Evolutionary conservation across 257 asterid genomes (phyloP), one percentile per base, ranked within the genome.

Genomic region (Solanum dulcamara): DNA sequence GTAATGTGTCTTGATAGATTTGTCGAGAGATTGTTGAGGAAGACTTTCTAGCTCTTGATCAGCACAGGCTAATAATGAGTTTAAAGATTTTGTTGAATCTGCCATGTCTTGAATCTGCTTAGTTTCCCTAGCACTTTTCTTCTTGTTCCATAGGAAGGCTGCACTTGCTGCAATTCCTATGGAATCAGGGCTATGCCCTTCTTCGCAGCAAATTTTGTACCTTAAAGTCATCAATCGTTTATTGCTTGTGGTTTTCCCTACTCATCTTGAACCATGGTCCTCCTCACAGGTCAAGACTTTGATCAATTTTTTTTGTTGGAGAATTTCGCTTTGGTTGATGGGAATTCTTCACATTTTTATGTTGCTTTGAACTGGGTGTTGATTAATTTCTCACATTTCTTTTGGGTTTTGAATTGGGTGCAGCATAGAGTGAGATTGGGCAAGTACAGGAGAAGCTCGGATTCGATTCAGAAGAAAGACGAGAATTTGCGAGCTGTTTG

Each of bases 361-460:
- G 68, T 75, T 66, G 24, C 10, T 83, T 24, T 4, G 26, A 35
- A 30, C 26, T 33, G 62, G 20, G 82, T 15, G 33, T 33, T 28
- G 60, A 44, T 75, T 32, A 59, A 30, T 79, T 81, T 75, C 2
- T 18, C 7, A 6, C 57, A 26, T 46, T 10, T 38, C 57, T 53
- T 24, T 75, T n/a, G 13, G 40, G n/a, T 32, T 64, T 64, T 67
- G 8, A 9, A 67, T 8, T 67, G 40, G 28, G 24, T 90, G 83
- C 98, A 97, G 99, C 98, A 97, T 92, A 93, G 99, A 88, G 95
- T 97, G 93, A 97, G 98, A 89, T 90, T 97, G 92, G 98, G 95
- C 55, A 97, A 92, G 95, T 92, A 88, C 86, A 95, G 89, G 91
- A 92, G 99, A 87, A 92, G 86, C 51, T 90, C 44, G 48, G 94